These are phyloP conservation scores for Aspergillus puulaauensis DNA, from an alignment of 2,329 filamentous ascomycete genomes.

Conservation along the genomic window DNA sequence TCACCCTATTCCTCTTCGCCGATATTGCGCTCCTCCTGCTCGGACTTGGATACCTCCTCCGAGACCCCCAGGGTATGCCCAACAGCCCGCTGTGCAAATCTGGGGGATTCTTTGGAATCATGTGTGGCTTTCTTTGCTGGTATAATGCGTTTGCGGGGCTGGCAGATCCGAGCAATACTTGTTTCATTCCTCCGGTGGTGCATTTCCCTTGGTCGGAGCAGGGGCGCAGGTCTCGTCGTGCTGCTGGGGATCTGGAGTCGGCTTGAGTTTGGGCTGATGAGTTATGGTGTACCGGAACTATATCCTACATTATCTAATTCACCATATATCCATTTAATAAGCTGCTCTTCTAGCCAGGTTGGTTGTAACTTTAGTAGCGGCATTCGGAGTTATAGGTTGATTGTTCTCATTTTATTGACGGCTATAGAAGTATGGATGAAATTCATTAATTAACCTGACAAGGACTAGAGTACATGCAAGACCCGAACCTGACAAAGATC, in stretches of 20 bases:
- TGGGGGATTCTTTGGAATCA: conserved; percentile 70
- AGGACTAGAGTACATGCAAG: too few relatives aligned
- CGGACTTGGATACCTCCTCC: conserved; percentile 59
- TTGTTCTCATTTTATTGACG: too few relatives aligned
- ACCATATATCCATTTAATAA: too few relatives aligned
- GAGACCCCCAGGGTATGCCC: conserved; percentile 40
- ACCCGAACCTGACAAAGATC: too few relatives aligned
- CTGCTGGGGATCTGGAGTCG: background rate
- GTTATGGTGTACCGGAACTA: too few relatives aligned
- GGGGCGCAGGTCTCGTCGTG: conserved; percentile 43
- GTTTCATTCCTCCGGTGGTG: conserved; percentile 83
- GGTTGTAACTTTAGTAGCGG: too few relatives aligned
- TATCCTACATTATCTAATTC: too few relatives aligned
- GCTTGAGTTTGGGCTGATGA: background rate
- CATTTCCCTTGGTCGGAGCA: conserved; percentile 91
- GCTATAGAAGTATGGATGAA: too few relatives aligned
- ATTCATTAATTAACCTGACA: too few relatives aligned
- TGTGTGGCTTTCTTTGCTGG: conserved; percentile 77
- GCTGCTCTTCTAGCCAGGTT: background rate
- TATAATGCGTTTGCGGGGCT: conserved; percentile 81
- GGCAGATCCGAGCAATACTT: conserved; percentile 66
- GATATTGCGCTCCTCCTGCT: conserved; percentile 72
- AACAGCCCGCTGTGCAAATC: conserved; percentile 58
- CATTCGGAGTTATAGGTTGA: too few relatives aligned
- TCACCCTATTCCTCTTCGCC: conserved; percentile 70